Evolutionary conservation across 1,284 basidiomycete genomes (phyloP).

Genomic region (Meripilus lineatus): DNA sequence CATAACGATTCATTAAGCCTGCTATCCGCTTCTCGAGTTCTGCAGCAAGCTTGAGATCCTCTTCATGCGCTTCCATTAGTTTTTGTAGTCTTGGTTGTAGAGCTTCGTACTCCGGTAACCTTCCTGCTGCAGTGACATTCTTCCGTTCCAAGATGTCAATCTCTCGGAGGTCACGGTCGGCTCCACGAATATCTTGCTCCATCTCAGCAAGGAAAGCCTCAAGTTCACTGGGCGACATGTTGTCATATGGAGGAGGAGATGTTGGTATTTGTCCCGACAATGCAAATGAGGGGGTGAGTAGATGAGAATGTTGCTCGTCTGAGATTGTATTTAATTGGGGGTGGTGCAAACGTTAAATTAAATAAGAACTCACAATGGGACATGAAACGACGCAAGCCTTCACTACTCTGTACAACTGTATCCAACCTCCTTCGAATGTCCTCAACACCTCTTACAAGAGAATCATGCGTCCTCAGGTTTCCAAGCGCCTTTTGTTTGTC

Average conservation of each 20-base stretch:
- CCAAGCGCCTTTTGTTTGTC: slow-evolving; percentile 31
- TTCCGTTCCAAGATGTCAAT: slow-evolving; percentile 64
- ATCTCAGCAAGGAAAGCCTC: slow-evolving; percentile 70
- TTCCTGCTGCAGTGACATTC: slow-evolving; percentile 67
- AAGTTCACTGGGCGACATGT: slow-evolving; percentile 60
- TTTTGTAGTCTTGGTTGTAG: slow-evolving; percentile 56
- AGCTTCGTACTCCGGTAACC: slow-evolving; percentile 62
- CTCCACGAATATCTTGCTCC: slow-evolving; percentile 74
- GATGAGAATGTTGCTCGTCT: slow-evolving; percentile 73
- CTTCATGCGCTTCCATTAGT: slow-evolving; percentile 52
- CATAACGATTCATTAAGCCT: slow-evolving; percentile 58
- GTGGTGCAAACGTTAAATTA: not conserved
- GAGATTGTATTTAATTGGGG: not conserved
- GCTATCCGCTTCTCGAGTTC: slow-evolving; percentile 63
- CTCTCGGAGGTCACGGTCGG: slow-evolving; percentile 74
- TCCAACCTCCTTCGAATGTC: slow-evolving; percentile 55
- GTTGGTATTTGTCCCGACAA: slow-evolving; percentile 50
- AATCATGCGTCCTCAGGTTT: slow-evolving; percentile 41
- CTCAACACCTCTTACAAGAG: slow-evolving; percentile 52
- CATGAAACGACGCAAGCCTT: slow-evolving; percentile 69
- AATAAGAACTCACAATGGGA: slow-evolving; percentile 51
- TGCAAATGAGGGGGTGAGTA: slow-evolving; percentile 69
- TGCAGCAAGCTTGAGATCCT: slow-evolving; percentile 49
- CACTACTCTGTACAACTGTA: slow-evolving; percentile 55
- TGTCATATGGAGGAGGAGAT: slow-evolving; percentile 51